Conservation (phyloP, 2,329 filamentous ascomycete genomes). For the Dissoconium aciculare region DNA sequence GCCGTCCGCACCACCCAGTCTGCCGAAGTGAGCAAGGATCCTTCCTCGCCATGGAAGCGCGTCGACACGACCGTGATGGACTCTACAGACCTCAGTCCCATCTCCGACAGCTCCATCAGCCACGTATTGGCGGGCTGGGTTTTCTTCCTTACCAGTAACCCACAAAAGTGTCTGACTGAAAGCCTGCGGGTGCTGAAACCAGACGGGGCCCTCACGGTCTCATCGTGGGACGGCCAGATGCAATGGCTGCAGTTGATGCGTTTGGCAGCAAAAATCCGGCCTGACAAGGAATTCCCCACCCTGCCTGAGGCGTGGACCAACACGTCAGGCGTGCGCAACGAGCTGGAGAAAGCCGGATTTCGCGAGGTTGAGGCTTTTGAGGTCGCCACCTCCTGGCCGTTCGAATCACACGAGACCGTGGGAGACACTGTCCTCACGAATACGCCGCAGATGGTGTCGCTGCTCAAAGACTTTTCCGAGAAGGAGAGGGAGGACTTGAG, state of each 20-base stretch:
- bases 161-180: constrained; percentile 12
- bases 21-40: constrained; percentile 7
- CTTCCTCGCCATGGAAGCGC: constrained; percentile 13
- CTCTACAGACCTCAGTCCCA: constrained; percentile 16
- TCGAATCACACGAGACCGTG: neutral
- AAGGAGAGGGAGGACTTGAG: neutral
- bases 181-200: constrained; percentile 14
- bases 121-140: constrained; percentile 22
- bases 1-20: constrained; percentile 10
- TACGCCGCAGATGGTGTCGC: neutral
- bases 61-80: constrained; percentile 15
- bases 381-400: neutral
- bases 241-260: constrained; percentile 19
- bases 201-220: constrained; percentile 14
- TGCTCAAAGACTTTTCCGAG: neutral
- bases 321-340: constrained; percentile 8
- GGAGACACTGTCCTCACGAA: neutral
- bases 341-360: constrained; percentile 20
- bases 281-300: constrained; percentile 11
- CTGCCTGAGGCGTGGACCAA: constrained; percentile 17
- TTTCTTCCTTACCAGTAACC: constrained; percentile 19
- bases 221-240: constrained; percentile 18
- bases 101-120: constrained; percentile 13
- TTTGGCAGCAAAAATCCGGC: constrained; percentile 8
- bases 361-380: constrained; percentile 10